Conservation (phyloP, 352 stramenopile genomes). For the Hyaloperonospora arabidopsidis region DNA sequence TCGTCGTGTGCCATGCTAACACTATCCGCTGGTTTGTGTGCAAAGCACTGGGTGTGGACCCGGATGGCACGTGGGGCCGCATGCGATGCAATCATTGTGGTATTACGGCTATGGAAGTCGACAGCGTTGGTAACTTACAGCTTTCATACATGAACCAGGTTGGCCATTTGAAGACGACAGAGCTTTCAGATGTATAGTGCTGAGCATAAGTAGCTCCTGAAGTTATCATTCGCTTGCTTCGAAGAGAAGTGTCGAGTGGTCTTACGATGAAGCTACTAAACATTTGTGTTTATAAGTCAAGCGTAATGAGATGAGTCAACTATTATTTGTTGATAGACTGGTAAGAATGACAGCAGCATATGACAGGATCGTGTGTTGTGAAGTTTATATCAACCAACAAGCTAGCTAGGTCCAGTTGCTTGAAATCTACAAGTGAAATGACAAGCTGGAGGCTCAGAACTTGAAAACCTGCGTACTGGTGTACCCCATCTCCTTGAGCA, state of each 20-base stretch:
- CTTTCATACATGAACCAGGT: slow-evolving; percentile 61
- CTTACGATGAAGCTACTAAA: no score
- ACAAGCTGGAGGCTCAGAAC: slow-evolving; percentile 32
- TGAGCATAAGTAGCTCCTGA: no score
- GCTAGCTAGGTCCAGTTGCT: no score
- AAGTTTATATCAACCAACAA: no score
- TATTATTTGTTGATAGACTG: no score
- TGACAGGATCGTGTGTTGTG: no score
- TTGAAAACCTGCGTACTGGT: slow-evolving; percentile 58
- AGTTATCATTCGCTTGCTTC: no score
- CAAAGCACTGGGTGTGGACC: slow-evolving; percentile 53
- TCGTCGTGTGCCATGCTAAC: slow-evolving; percentile 63
- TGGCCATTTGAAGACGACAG: slow-evolving; percentile 41
- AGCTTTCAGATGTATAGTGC: slow-evolving; percentile 50
- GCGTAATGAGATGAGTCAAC: no score
- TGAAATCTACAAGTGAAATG: no score
- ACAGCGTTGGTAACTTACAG: slow-evolving; percentile 65
- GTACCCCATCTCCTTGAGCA: slow-evolving; percentile 68
- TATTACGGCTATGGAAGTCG: slow-evolving; percentile 52
- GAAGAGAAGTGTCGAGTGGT: no score
- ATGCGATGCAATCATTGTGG: slow-evolving; percentile 69
- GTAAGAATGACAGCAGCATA: no score
- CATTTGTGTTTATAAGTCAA: no score
- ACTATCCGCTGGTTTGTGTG: slow-evolving; percentile 71
- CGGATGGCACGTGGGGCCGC: slow-evolving; percentile 56